Evolutionary conservation across 352 stramenopile genomes (phyloP).

Genomic region (Pythium oligandrum): DNA sequence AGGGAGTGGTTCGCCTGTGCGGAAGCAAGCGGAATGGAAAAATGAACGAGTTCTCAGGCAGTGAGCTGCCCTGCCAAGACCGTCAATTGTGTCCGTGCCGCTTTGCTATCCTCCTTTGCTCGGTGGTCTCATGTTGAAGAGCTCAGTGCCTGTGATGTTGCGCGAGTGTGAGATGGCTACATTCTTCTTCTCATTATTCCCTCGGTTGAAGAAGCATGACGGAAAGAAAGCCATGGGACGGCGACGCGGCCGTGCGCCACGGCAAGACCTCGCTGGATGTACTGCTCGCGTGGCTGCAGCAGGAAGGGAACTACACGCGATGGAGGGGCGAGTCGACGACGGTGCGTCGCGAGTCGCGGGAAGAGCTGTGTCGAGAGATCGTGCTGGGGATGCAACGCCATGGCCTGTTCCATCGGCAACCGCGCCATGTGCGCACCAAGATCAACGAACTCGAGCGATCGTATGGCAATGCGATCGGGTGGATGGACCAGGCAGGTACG

Average conservation of each 20-base stretch:
- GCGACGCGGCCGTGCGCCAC: background rate
- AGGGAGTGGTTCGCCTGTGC: too few species aligned
- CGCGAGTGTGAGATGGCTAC: too few species aligned
- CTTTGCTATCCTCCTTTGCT: too few species aligned
- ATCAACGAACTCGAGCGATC: slow-evolving; percentile 14
- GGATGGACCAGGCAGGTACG: slow-evolving; percentile 3
- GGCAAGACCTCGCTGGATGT: slow-evolving; percentile 3
- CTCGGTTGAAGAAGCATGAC: too few species aligned
- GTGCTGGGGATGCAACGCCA: slow-evolving; percentile 3
- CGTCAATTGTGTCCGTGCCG: too few species aligned
- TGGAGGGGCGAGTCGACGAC: background rate
- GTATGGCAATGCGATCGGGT: slow-evolving; percentile 6
- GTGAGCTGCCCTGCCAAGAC: too few species aligned
- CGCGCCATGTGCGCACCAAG: slow-evolving; percentile 13
- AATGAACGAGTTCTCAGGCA: too few species aligned
- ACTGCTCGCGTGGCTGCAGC: slow-evolving; percentile 2
- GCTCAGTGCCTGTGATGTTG: too few species aligned
- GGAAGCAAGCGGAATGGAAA: too few species aligned
- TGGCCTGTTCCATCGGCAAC: slow-evolving; percentile 7
- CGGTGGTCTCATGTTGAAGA: too few species aligned
- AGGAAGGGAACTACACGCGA: slow-evolving; percentile 1
- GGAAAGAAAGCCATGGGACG: slow-evolving; percentile 1
- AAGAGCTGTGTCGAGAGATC: slow-evolving; percentile 8
- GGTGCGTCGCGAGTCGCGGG: slow-evolving; percentile 1
- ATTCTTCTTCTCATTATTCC: too few species aligned